Evolutionary conservation across 2,329 filamentous ascomycete species (phyloP).

Genomic region (Aspergillus neotritici): DNA sequence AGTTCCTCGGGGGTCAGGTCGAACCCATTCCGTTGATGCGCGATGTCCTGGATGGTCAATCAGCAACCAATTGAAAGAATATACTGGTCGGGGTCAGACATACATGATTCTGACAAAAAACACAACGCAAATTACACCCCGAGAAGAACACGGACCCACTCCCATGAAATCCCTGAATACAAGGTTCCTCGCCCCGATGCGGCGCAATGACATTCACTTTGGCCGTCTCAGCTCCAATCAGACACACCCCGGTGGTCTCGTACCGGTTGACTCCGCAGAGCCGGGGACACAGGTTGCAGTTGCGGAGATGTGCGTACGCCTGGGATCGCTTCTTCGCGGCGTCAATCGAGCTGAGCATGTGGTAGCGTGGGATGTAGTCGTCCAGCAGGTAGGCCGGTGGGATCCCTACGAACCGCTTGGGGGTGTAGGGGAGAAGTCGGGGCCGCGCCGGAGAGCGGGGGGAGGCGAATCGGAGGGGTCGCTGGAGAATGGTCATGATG

Average conservation of each 20-base stretch:
- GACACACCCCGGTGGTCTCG: conserved; percentile 69
- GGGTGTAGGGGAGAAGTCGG: conserved; percentile 5
- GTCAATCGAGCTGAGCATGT: conserved; percentile 61
- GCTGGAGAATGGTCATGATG: conserved; percentile 9
- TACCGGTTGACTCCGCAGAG: conserved; percentile 75
- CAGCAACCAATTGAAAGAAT: neutral
- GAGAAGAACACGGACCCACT: conserved; percentile 78
- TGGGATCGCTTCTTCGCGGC: conserved; percentile 66
- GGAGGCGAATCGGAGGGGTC: conserved; percentile 1
- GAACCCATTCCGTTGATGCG: conserved; percentile 74
- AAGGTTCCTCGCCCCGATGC: conserved; percentile 80
- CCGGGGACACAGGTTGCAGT: conserved; percentile 77
- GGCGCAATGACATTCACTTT: conserved; percentile 82
- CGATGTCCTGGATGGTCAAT: conserved; percentile 53
- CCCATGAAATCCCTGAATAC: conserved; percentile 74
- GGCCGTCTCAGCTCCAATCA: conserved; percentile 66
- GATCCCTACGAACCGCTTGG: conserved; percentile 43
- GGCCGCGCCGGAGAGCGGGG: neutral
- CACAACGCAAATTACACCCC: conserved; percentile 68
- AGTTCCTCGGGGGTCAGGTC: conserved; percentile 73
- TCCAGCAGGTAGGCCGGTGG: conserved; percentile 65
- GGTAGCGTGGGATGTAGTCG: conserved; percentile 69
- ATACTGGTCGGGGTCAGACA: neutral
- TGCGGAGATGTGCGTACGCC: conserved; percentile 67
- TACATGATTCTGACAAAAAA: conserved; percentile 68